Percentiles rank a stretch among this genome's conserved stretches.
Evolutionary conservation across 805 yeast species (phyloP).

Genomic region (Naumovozyma castellii): DNA sequence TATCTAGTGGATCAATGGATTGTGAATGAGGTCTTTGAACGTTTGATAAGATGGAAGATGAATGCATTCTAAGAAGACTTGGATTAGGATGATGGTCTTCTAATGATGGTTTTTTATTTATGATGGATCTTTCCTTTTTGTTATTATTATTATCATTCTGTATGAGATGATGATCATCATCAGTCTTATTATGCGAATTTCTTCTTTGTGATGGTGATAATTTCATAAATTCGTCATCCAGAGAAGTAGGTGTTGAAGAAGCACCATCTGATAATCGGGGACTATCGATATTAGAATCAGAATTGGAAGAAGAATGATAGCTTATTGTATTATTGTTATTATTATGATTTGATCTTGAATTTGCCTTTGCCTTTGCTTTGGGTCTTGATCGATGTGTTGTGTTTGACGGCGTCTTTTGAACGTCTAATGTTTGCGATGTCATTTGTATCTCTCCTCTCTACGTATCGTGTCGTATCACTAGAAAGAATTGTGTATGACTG

Average conservation of each 20-base stretch:
- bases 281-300: constrained; percentile 18
- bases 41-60: no score
- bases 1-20: constrained; percentile 3
- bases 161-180: neutral
- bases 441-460: no score
- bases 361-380: neutral
- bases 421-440: no score
- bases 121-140: constrained; percentile 1
- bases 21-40: neutral
- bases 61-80: no score
- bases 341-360: constrained; percentile 3
- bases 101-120: neutral
- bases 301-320: constrained; percentile 16
- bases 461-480: no score
- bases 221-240: constrained; percentile 4
- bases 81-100: no score
- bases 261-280: constrained; percentile 17
- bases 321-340: constrained; percentile 11
- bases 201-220: neutral
- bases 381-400: neutral
- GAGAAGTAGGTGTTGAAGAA: constrained; percentile 8
- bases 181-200: neutral
- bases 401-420: no score
- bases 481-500: no score
- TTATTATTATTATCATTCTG: neutral